Base-by-base conservation (phyloP, 805 yeast species). In the Sungouiella blattae region DNA sequence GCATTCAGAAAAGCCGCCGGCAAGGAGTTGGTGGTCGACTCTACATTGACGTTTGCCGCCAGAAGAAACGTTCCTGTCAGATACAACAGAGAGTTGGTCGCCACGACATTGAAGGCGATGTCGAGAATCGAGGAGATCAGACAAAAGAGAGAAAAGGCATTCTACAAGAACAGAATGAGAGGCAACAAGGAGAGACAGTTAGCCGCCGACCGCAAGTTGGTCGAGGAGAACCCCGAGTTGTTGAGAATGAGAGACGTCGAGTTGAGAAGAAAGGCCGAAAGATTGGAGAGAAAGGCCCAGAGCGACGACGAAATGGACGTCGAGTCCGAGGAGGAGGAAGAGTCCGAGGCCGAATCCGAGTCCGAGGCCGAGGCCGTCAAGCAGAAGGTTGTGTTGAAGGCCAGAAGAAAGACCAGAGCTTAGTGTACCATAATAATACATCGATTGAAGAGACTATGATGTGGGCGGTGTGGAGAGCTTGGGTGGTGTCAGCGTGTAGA, bases 1-100 rank as follows among this genome's bases (percentile, higher is more conserved):
- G 98, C 98, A 1, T 93, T 93, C 77, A 80, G 98, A 70, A 93
- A 93, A 64, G 95, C 98, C 43, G 98, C 98, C 29, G 98, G 98
- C 55, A 93, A 93, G 64, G 98, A 93, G 62, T 77, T 93, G 73
- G 96, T 95, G 16, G 98, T 93, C 39, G 98, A 93, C 58, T 84
- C 96, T 4, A 89, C 98, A 4, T 75, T 93, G 55, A 86, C 98
- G 1, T 93, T 93, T 64, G 95, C 96, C 40, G 89, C 94, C 49
- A 87, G 97, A 71, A 86, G 98, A 74, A 89, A 93, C 60, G 93
- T 93, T 30, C 98, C 98, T 32, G 97, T 93, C 30, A 80, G 98
- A 66, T 93, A 93, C 67, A 91, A 93, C 71, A 80, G 98, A 72
- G 97, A 93, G 56, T 75, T 93, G 41, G 98, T 93, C 26, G 83